Conservation (phyloP, 495 filamentous ascomycete genomes). For the Evansstolkia leycettana region DNA sequence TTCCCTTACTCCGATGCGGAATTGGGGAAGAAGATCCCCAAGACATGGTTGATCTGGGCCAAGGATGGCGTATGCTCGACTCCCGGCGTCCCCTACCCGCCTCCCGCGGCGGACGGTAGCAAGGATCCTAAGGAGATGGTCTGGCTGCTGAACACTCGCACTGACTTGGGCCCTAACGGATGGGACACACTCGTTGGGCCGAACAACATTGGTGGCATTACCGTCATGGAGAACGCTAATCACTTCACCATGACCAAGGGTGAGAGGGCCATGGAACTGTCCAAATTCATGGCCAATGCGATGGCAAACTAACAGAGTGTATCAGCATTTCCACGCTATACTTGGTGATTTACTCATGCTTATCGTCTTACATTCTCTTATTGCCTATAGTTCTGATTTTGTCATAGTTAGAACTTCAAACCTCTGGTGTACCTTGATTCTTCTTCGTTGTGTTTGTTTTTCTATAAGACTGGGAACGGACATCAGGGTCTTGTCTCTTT, state of each 20-base stretch:
- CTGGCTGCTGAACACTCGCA: constrained; percentile 69
- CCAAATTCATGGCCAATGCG: constrained; percentile 18
- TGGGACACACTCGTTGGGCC: constrained; percentile 66
- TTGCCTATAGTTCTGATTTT: too few species aligned
- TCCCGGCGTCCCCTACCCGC: constrained; percentile 54
- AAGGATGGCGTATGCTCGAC: constrained; percentile 68
- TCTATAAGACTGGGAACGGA: too few species aligned
- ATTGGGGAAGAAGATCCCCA: constrained; percentile 36
- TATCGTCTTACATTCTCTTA: too few species aligned
- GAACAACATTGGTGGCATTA: constrained; percentile 53
- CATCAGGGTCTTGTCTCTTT: too few species aligned
- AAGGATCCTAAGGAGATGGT: constrained; percentile 44
- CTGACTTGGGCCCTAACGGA: constrained; percentile 64
- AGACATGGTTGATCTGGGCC: constrained; percentile 64
- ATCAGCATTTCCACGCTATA: too few species aligned
- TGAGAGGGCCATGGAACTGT: constrained; percentile 23
- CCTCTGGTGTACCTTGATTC: too few species aligned
- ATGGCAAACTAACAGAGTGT: not conserved
- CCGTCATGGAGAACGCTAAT: constrained; percentile 26
- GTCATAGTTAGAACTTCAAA: too few species aligned
- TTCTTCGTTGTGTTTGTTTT: too few species aligned
- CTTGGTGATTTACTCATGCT: too few species aligned
- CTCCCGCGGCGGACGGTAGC: constrained; percentile 52
- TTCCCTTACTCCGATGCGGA: constrained; percentile 28
- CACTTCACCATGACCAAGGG: constrained; percentile 32